Percentiles rank a stretch among this genome's conserved stretches.
These are phyloP conservation scores for Tolypocladium tropicale DNA, from an alignment of 2,329 filamentous ascomycete genomes.

Conservation along the genomic window DNA sequence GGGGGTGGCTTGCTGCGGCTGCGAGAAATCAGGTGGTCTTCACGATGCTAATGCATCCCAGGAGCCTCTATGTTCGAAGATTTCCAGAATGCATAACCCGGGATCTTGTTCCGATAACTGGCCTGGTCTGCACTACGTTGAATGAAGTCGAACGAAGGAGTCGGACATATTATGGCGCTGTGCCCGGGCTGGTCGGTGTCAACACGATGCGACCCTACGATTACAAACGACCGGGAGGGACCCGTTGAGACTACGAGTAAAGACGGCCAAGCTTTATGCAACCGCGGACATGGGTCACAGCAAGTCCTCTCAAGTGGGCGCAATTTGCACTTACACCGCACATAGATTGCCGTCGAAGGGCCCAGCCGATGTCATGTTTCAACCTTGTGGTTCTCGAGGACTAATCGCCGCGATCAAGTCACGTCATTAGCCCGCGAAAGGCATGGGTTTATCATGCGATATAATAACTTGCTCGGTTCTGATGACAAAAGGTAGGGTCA, in stretches of 20 bases:
- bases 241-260: background rate
- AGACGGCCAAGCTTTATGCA: background rate
- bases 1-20: background rate
- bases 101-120: background rate
- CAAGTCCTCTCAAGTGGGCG: background rate
- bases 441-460: background rate
- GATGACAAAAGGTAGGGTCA: background rate
- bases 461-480: background rate
- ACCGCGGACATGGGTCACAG: background rate
- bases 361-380: background rate
- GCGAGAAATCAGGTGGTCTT: background rate
- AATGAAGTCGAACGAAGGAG: background rate
- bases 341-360: background rate
- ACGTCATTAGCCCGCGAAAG: background rate
- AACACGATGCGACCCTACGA: background rate
- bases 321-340: background rate
- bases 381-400: background rate
- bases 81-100: background rate
- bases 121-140: too few species aligned
- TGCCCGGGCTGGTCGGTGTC: background rate
- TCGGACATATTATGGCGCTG: background rate
- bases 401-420: background rate
- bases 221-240: background rate
- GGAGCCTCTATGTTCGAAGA: background rate
- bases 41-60: background rate